Evolutionary conservation across 441 rosid genomes (phyloP), one percentile per base, ranked within the genome.

Genomic region (Populus hybrid): DNA sequence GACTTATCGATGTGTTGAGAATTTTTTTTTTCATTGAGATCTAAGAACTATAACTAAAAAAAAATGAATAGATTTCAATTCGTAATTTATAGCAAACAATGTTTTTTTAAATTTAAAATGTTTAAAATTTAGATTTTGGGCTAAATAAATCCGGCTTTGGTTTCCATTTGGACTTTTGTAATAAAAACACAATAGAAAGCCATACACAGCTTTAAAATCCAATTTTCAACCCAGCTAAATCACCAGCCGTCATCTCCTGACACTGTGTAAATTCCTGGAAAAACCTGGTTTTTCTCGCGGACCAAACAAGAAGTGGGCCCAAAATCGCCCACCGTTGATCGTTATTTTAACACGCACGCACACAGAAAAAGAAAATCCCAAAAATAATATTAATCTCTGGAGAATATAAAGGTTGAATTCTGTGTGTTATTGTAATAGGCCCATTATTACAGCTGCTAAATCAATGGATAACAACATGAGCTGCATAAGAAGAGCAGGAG

Each of bases 271-370:
- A n/a, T 23, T 20, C 23, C 6, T 64, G 7, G 67, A 64, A 64
- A 64, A 21, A 64, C n/a, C 24, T 7, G 67, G n/a, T 18, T 21
- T 63, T 21, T 18, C 67, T 63, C 2, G 9, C 40, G 66, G 66
- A 20, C 75, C 75, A 28, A 53, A 72, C 67, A 67, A 45, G 59
- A 66, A 42, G 36, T 40, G 31, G 76, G 76, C 70, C 63, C 70
- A 63, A 67, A 64, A 42, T 14, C 63, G 40, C 64, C 24, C 31
- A 29, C 31, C 2, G 10, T 4, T 31, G 23, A 65, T 36, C 26
- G 66, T 21, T n/a, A 16, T 2, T 56, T 56, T 20, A 56, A 29
- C 31, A 29, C 31, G 31, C 31, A 40, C 63, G 6, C 20, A 4
- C 38, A 11, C 10, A 2, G 64, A 33, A 56, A 23, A 33, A 4